These are phyloP conservation scores for Pythium sp. DNA, from an alignment of 352 stramenopile species.

Conservation along the genomic window DNA sequence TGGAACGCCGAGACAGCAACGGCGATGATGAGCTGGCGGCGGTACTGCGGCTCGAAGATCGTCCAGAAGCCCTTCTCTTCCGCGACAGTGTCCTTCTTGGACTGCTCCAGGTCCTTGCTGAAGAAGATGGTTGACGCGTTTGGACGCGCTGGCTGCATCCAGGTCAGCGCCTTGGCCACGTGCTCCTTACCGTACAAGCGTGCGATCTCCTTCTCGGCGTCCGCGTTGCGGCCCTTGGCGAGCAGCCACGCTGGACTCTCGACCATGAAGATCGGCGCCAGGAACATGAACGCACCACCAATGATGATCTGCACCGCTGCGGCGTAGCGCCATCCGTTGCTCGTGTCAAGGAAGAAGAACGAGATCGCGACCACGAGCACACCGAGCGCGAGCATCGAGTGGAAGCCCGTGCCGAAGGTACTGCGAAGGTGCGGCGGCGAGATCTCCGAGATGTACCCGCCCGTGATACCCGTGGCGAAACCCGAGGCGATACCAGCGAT, in stretches of 20 bases:
- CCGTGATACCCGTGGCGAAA: slow-evolving; percentile 34
- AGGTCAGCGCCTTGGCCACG: slow-evolving; percentile 30
- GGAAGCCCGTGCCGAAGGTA: slow-evolving; percentile 32
- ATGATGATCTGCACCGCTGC: slow-evolving; percentile 54
- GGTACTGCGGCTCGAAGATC: slow-evolving; percentile 26
- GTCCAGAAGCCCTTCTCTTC: slow-evolving; percentile 4
- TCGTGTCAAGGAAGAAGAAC: slow-evolving; percentile 57
- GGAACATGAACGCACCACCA: slow-evolving; percentile 33
- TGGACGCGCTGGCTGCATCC: slow-evolving; percentile 19
- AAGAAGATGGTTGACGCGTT: neutral
- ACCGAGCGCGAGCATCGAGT: slow-evolving; percentile 36
- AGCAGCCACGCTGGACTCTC: slow-evolving; percentile 52
- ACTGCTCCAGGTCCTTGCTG: slow-evolving; percentile 9
- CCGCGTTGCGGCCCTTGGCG: slow-evolving; percentile 27
- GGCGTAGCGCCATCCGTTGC: slow-evolving; percentile 56
- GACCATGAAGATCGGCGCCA: slow-evolving; percentile 46
- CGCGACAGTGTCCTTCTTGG: neutral
- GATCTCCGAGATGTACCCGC: slow-evolving; percentile 49
- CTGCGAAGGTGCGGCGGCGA: slow-evolving; percentile 38
- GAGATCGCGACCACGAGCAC: slow-evolving; percentile 41
- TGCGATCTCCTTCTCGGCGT: slow-evolving; percentile 32
- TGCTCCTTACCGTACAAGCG: slow-evolving; percentile 37
- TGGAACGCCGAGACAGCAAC: slow-evolving; percentile 32
- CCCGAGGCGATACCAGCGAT: slow-evolving; percentile 54
- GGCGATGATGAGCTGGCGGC: slow-evolving; percentile 34